phyloP scores from a whole-genome alignment of 2,329 filamentous ascomycete genomes.

The Fusarium guadeloupense region DNA sequence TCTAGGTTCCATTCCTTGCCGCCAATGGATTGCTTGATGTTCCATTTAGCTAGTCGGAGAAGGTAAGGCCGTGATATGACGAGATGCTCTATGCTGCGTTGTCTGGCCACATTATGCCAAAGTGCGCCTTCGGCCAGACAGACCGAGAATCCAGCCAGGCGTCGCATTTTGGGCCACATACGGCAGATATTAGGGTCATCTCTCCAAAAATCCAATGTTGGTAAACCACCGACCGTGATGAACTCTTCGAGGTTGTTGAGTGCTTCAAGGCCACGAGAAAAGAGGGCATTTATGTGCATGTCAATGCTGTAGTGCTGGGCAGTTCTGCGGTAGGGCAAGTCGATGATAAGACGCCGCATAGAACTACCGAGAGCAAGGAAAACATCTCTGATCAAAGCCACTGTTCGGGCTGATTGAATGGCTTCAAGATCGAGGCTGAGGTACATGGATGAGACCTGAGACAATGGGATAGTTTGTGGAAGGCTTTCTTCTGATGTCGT shows the following conservation, averaged over 20 bases:
- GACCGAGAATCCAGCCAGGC: conserved; percentile 26
- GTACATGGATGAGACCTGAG: conserved; percentile 17
- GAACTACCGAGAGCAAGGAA: conserved; percentile 11
- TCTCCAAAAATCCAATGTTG: conserved; percentile 23
- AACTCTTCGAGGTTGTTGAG: conserved; percentile 25
- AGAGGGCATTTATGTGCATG: background rate
- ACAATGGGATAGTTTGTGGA: background rate
- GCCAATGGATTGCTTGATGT: conserved; percentile 18
- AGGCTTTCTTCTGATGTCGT: background rate
- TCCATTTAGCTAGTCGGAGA: conserved; percentile 16
- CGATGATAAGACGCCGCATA: conserved; percentile 20
- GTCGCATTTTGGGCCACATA: conserved; percentile 20
- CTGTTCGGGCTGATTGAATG: background rate
- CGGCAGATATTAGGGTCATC: background rate
- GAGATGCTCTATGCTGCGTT: conserved; percentile 9
- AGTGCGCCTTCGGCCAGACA: conserved; percentile 21
- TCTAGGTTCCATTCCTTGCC: conserved; percentile 16
- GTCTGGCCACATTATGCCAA: conserved; percentile 21
- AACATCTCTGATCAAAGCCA: conserved; percentile 1
- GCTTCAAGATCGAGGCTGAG: conserved; percentile 6
- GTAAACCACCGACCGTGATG: conserved; percentile 22
- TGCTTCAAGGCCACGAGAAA: conserved; percentile 1
- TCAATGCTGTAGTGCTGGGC: conserved; percentile 8
- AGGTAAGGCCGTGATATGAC: conserved; percentile 18
- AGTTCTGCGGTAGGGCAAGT: conserved; percentile 20